These are phyloP conservation scores for Trebouxia sp. DNA, from an alignment of 139 green algal species.

Conservation along the genomic window DNA sequence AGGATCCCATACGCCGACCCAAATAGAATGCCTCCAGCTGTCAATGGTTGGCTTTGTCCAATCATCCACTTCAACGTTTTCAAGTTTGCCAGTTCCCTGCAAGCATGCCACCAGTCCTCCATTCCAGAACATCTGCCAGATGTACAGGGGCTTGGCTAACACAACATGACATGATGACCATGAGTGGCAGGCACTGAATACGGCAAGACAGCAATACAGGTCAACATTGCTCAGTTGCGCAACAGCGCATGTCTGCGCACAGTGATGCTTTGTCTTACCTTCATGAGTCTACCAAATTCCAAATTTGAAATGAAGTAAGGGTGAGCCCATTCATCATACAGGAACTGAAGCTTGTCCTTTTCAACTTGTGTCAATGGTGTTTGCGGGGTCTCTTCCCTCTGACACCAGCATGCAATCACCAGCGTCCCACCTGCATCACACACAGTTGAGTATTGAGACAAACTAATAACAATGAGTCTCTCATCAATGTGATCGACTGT, in stretches of 20 bases:
- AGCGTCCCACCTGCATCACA: slow-evolving; percentile 66
- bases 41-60: slow-evolving; percentile 87
- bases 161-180: not conserved
- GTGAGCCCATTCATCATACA: slow-evolving; percentile 97
- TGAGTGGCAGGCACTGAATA: too few relatives aligned
- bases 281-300: slow-evolving; percentile 86
- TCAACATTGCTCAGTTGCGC: too few relatives aligned
- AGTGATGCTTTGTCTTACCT: slow-evolving; percentile 49
- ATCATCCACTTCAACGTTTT: slow-evolving; percentile 64
- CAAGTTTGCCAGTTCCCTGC: slow-evolving; percentile 68
- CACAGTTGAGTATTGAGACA: not conserved
- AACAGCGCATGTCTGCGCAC: not conserved
- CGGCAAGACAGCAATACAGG: too few relatives aligned
- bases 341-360: slow-evolving; percentile 80
- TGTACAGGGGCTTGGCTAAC: too few relatives aligned
- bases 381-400: slow-evolving; percentile 74
- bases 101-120: not conserved
- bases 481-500: too few relatives aligned
- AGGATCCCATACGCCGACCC: slow-evolving; percentile 91
- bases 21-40: slow-evolving; percentile 92
- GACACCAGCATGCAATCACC: slow-evolving; percentile 92
- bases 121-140: not conserved
- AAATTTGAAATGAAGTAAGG: slow-evolving; percentile 94
- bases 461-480: too few relatives aligned
- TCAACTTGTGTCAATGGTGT: slow-evolving; percentile 73